A percentile compares a stretch with the other conserved stretches of the same genome.
Conservation (phyloP, 495 filamentous ascomycete species). For the Aspergillus sclerotiicarbonarius region DNA sequence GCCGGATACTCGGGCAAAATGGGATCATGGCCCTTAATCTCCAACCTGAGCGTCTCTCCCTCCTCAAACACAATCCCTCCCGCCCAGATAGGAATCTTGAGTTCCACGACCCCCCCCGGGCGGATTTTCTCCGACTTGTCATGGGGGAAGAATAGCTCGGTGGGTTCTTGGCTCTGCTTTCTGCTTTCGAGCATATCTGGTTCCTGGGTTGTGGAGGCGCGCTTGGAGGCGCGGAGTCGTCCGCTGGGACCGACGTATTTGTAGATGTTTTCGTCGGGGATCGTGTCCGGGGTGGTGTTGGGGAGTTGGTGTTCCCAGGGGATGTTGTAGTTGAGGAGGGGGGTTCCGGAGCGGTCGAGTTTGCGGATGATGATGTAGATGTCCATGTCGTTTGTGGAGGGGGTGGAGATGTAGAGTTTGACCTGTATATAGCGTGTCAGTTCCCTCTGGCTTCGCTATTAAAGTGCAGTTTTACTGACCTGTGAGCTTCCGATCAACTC, state of each 20-base stretch:
- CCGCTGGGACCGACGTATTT: slow-evolving; percentile 29
- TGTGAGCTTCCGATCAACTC: slow-evolving; percentile 32
- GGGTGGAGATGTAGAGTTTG: slow-evolving; percentile 32
- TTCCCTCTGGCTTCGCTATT: too few species aligned
- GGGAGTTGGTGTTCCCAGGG: slow-evolving; percentile 10
- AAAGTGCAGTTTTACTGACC: slow-evolving; percentile 3
- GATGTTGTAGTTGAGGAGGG: slow-evolving; percentile 27
- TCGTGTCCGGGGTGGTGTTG: slow-evolving; percentile 4
- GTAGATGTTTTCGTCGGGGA: slow-evolving; percentile 16
- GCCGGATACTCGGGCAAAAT: slow-evolving; percentile 18
- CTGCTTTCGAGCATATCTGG: slow-evolving; percentile 12
- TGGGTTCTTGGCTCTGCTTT: background rate
- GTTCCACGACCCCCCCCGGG: slow-evolving; percentile 18
- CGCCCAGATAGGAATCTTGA: slow-evolving; percentile 18
- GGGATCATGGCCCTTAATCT: slow-evolving; percentile 9
- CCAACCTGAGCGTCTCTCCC: slow-evolving; percentile 4
- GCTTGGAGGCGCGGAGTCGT: slow-evolving; percentile 30
- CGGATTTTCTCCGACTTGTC: slow-evolving; percentile 22
- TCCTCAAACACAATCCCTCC: slow-evolving; percentile 12
- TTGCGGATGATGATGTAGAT: slow-evolving; percentile 36
- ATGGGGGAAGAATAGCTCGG: slow-evolving; percentile 21
- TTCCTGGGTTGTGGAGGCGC: slow-evolving; percentile 14
- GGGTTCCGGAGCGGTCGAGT: slow-evolving; percentile 22
- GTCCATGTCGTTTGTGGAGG: slow-evolving; percentile 34
- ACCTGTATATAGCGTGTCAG: slow-evolving; percentile 13